Base-by-base conservation (phyloP, 106 monocot genomes). In the Dioscorea dumetorum region DNA sequence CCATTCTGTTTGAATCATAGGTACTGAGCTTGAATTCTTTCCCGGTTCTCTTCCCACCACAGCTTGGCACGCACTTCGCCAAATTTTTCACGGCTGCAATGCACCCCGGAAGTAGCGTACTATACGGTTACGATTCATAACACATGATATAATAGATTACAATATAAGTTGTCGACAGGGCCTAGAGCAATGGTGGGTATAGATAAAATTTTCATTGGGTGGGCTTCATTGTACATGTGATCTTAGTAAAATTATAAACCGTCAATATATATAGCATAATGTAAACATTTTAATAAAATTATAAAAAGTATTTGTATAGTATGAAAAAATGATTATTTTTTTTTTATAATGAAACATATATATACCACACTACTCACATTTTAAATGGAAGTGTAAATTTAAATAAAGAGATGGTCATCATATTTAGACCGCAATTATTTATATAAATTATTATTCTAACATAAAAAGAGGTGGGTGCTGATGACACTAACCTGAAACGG, bases 21-120 rank as follows among this genome's bases (percentile, higher is more conserved):
- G 60, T 95, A 91, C 33, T 95, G 95, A 2, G 88, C 70, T 71
- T 88, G 91, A 77, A 95, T 95, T 66, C 95, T 76, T 34, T 91
- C 95, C 59, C 88, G 71, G 74, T 95, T 91, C 68, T 91, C 81
- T 67, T 95, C 91, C 95, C 95, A 95, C 95, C 95, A 95, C 73
- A 81, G 72, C 81, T 95, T 95, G 9, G 95, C 95, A 49, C 87
- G 80, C 49, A 85, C 85, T 81, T 95, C 95, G 16, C 88, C 91
- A 50, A 95, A 95, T 72, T 76, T 78, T 34, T 95, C 95, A 17
- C 95, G 88, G 66, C 95, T 95, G 85, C 83, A 50, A 50, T 19
- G 13, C 19, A 54, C 28, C 28, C 1, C 28, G n/a, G n/a, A n/a
- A n/a, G n/a, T n/a, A n/a, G n/a, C 54, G 54, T 54, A 15, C 12